Percentiles rank a stretch among this genome's conserved stretches.
Conservation (phyloP, 768 basidiomycete species). For the Mycena haematopus region DNA sequence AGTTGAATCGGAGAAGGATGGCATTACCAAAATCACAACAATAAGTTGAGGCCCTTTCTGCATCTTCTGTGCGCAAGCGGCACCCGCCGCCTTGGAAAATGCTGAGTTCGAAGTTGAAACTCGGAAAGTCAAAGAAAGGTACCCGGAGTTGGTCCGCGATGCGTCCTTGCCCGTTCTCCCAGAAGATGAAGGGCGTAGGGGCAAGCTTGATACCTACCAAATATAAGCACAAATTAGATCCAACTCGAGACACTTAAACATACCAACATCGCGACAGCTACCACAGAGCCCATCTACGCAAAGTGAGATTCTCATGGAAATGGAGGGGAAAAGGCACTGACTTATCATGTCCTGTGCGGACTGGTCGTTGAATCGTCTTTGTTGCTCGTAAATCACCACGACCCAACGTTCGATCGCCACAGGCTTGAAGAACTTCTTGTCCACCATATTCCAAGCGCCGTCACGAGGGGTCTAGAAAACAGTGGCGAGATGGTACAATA, state of each 20-base stretch:
- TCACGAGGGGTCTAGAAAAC: conserved; percentile 59
- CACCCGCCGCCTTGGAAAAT: conserved; percentile 47
- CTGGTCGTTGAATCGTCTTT: conserved; percentile 57
- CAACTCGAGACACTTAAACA: conserved; percentile 33
- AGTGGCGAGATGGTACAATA: conserved; percentile 13
- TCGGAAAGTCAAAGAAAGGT: neutral
- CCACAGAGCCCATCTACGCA: conserved; percentile 46
- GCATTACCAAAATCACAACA: conserved; percentile 65
- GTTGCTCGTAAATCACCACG: conserved; percentile 70
- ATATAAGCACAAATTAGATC: neutral
- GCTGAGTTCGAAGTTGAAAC: neutral
- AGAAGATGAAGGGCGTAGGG: conserved; percentile 52
- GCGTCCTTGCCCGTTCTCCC: conserved; percentile 63
- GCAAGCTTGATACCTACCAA: conserved; percentile 64
- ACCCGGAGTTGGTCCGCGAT: conserved; percentile 45
- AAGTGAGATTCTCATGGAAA: neutral
- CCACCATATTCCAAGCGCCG: conserved; percentile 79
- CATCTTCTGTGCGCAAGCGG: conserved; percentile 47
- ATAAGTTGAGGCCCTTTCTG: conserved; percentile 59
- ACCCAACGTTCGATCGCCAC: conserved; percentile 62
- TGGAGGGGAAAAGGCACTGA: neutral
- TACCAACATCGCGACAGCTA: conserved; percentile 64
- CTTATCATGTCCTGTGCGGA: conserved; percentile 59
- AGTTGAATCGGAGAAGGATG: no score
- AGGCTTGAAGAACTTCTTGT: conserved; percentile 71